Evolutionary conservation across 169 alveolate genomes (phyloP), one percentile per base, ranked within the genome.

Genomic region (Theileria orientalis): DNA sequence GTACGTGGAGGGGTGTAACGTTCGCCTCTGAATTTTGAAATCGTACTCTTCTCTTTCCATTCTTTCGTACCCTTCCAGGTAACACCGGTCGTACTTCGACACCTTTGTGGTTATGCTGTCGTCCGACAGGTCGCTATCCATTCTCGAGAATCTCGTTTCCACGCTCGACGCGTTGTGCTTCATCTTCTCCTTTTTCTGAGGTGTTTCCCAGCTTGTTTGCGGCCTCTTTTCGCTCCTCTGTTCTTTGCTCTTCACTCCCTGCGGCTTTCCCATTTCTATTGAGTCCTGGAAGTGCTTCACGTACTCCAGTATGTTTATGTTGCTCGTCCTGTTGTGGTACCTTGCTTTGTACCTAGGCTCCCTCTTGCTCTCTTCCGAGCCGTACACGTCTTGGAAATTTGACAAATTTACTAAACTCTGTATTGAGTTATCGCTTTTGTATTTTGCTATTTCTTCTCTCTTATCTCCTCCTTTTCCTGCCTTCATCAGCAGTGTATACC

Each of bases 401-500:
- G 60, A 49, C 25, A 49, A 49, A 49, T 49, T 49, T 49, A 49
- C 60, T 14, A 49, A 49, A 49, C 60, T 49, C n/a, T 40, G 29
- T 35, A 35, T 59, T 59, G 69, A 35, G 3, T 40, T 59, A 59
- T 35, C 69, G 25, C 25, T 59, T 59, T 23, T 32, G 0, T 19
- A 37, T 23, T 37, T 59, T 5, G n/a, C 25, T 40, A 27, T 33
- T 11, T 19, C 37, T 27, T 59, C 69, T 21, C 7, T 32, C 25
- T 23, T 59, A 3, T 29, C 25, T 59, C 52, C 69, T 59, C 25
- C 41, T 59, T 37, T 59, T 59, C 49, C 69, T 59, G 69, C 69
- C 21, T 23, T 59, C 69, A 59, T 29, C 16, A 59, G 69, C 21
- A 59, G 69, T 35, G 69, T 59, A 33, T 59, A 59, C 69, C 69